A percentile compares a stretch with the other conserved stretches of the same genome.
Evolutionary conservation across 192 early-diverging fungal genomes (phyloP).

Genomic region (Umbelopsis ramanniana): DNA sequence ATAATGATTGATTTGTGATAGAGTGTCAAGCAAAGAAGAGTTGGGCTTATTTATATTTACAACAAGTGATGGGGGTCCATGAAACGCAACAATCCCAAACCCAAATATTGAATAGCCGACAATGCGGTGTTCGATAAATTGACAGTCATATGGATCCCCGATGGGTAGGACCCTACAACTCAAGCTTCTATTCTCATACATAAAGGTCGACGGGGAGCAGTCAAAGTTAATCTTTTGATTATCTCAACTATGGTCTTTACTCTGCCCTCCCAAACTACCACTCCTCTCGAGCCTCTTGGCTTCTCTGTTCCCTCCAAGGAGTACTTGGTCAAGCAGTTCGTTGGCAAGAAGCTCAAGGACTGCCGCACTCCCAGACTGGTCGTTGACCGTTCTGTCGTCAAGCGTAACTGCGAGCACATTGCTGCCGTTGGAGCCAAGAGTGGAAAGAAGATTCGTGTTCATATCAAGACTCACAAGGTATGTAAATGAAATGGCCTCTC

Average conservation of each 20-base stretch:
- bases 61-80: too few relatives aligned
- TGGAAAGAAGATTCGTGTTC: conserved; percentile 34
- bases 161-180: background rate
- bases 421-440: conserved; percentile 14
- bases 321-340: conserved; percentile 27
- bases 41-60: conserved; percentile 6
- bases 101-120: conserved; percentile 16
- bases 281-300: conserved; percentile 26
- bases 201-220: conserved; percentile 1
- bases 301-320: conserved; percentile 30
- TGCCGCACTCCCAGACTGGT: conserved; percentile 38
- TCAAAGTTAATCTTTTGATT: conserved; percentile 5
- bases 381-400: conserved; percentile 32
- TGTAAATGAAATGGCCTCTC: background rate
- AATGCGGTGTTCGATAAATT: background rate
- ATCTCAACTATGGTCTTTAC: background rate
- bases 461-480: conserved; percentile 46
- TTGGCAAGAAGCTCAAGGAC: conserved; percentile 35
- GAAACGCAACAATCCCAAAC: conserved; percentile 18
- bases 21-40: background rate
- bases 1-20: conserved; percentile 2
- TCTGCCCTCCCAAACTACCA: conserved; percentile 24
- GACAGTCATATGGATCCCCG: background rate
- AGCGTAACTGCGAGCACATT: conserved; percentile 30
- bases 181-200: background rate